phyloP scores from a whole-genome alignment of 192 early-diverging fungal genomes.

The Backusella liffmaniae region DNA sequence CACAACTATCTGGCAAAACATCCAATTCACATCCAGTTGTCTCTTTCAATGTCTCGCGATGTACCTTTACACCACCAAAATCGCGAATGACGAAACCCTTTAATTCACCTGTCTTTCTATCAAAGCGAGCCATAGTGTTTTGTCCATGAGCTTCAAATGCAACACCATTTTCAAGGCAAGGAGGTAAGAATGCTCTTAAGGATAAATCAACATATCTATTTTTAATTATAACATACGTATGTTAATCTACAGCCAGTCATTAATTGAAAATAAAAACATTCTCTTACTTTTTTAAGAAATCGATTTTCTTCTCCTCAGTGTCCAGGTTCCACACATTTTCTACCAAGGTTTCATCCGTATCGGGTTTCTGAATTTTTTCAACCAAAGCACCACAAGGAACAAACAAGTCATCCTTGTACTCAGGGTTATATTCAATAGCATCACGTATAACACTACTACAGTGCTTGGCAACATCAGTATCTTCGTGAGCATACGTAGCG shows the following conservation, averaged over 20 bases:
- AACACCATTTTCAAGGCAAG: slow-evolving; percentile 57
- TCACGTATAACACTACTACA: slow-evolving; percentile 58
- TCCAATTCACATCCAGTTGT: slow-evolving; percentile 48
- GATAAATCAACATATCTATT: slow-evolving; percentile 43
- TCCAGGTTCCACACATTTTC: slow-evolving; percentile 47
- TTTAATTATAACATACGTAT: not conserved
- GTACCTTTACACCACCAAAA: slow-evolving; percentile 68
- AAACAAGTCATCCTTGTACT: slow-evolving; percentile 38
- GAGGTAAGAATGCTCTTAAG: slow-evolving; percentile 60
- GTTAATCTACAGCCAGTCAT: not conserved
- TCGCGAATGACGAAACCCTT: slow-evolving; percentile 64
- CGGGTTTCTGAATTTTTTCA: slow-evolving; percentile 37
- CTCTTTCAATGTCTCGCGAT: slow-evolving; percentile 45
- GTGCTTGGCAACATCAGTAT: slow-evolving; percentile 64
- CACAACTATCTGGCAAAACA: slow-evolving; percentile 53
- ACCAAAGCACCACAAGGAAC: slow-evolving; percentile 59
- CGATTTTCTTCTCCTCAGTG: slow-evolving; percentile 37
- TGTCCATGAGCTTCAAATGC: slow-evolving; percentile 68
- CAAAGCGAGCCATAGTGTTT: slow-evolving; percentile 58
- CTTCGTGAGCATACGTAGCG: slow-evolving; percentile 42
- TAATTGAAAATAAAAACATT: not conserved
- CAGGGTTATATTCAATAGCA: slow-evolving; percentile 41
- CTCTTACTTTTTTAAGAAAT: slow-evolving; percentile 43
- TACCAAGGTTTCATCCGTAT: slow-evolving; percentile 40
- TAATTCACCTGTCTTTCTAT: slow-evolving; percentile 44